Evolutionary conservation across 768 basidiomycete species (phyloP), one percentile per base, ranked within the genome.

Genomic region (Tylopilus felleus): DNA sequence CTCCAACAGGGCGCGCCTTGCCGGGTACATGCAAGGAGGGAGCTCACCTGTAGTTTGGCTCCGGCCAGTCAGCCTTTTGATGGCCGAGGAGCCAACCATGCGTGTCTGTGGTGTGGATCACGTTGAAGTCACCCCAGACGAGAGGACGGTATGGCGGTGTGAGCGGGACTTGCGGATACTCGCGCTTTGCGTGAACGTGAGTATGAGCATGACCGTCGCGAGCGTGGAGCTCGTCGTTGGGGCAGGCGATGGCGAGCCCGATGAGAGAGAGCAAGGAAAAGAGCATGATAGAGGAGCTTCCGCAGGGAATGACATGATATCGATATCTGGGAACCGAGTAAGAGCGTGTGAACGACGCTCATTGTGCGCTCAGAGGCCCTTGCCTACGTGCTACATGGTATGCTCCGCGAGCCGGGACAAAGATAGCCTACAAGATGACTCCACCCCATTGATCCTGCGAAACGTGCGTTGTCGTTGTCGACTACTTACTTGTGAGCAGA

Each of bases 81-180:
- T 96, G 93, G 1, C 93, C 93, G 35, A 93, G 76, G 4, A 95
- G 74, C 86, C 86, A 87, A 25, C 86, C 82, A 72, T 89, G 86
- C 36, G 81, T 88, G 68, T 94, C 92, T 0, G 93, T 94, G 3
- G 91, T 94, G 62, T 86, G 84, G 43, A 94, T 78, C 62, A 94
- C 80, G 65, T 95, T 95, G 65, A 95, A 77, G 63, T 94, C 90
- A n/a, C 86, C 84, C 93, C 93, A 94, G 48, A 82, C 80, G 14
- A 96, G 77, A 22, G 82, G 79, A 19, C 84, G 75, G 51, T 79
- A 78, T 5, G 92, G 92, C 17, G 76, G 76, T 1, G 81, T 72
- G 29, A 85, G 67, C 14, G 72, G 71, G 14, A 70, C 58, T 43
- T 75, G 68, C 0, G 80, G 76, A 47, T 71, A 67, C 47, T 74